phyloP scores from a whole-genome alignment of 129 eudicot genomes.

The Pulicaria dysenterica region DNA sequence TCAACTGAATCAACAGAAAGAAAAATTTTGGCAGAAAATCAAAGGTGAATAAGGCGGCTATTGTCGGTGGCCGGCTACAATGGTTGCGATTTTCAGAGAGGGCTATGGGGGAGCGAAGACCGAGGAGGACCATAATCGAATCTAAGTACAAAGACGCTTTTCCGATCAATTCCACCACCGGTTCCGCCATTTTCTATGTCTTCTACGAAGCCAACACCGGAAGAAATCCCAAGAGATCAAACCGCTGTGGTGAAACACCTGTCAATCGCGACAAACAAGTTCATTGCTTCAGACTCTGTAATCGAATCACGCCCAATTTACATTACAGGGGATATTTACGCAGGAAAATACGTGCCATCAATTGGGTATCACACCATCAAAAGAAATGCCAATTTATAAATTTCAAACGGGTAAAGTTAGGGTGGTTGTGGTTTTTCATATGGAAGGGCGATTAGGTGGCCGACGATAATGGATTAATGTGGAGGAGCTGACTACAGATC shows the following conservation, averaged over 20 bases:
- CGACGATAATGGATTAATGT: too few species aligned
- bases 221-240: conserved; percentile 72
- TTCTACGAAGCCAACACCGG: conserved; percentile 48
- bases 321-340: conserved; percentile 70
- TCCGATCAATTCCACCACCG: conserved; percentile 52
- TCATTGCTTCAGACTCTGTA: conserved; percentile 36
- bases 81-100: too few species aligned
- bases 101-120: too few species aligned
- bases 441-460: too few species aligned
- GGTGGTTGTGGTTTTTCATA: too few species aligned
- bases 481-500: too few species aligned
- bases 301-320: conserved; percentile 58
- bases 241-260: conserved; percentile 52
- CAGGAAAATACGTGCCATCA: conserved; percentile 67
- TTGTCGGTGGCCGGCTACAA: too few species aligned
- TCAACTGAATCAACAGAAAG: too few species aligned
- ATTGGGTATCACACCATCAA: conserved; percentile 63
- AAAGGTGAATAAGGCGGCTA: too few species aligned
- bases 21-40: too few species aligned
- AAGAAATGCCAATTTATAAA: conserved; percentile 35
- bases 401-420: conserved; percentile 47
- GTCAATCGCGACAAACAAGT: conserved; percentile 47
- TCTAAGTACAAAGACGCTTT: too few species aligned
- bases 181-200: conserved; percentile 63
- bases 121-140: too few species aligned